Percentiles rank a stretch among this genome's conserved stretches.
phyloP scores from a whole-genome alignment of 2,329 filamentous ascomycete genomes.

The Coniochaeta prunicola region DNA sequence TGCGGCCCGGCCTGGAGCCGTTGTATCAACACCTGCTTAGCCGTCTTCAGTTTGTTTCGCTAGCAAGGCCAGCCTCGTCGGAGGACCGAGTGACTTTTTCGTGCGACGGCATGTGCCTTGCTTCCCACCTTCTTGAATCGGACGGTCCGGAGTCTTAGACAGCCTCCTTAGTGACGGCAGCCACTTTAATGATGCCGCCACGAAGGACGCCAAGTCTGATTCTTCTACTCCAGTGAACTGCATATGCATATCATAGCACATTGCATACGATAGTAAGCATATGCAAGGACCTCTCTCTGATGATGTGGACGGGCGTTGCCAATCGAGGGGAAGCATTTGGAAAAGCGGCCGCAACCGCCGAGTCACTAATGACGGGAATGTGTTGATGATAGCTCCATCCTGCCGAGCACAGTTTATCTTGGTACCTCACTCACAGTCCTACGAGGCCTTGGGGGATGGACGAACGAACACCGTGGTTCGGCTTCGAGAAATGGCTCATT shows the following conservation, averaged over 20 bases:
- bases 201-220: not conserved
- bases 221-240: slow-evolving; percentile 3
- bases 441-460: not conserved
- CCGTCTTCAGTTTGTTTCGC: slow-evolving; percentile 1
- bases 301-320: not conserved
- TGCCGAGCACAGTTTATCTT: not conserved
- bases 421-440: not conserved
- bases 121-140: not conserved
- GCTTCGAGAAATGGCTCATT: not conserved
- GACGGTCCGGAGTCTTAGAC: not conserved
- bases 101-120: not conserved
- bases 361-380: not conserved
- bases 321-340: not conserved
- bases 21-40: not conserved
- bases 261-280: not conserved
- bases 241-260: slow-evolving; percentile 6
- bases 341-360: not conserved
- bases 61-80: not conserved
- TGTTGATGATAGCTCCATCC: not conserved
- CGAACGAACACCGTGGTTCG: not conserved
- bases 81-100: not conserved
- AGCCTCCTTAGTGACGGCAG: not conserved
- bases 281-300: not conserved
- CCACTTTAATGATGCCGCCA: not conserved
- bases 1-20: not conserved